Base-by-base conservation (phyloP, 768 basidiomycete species). In the Mycena haematopus region DNA sequence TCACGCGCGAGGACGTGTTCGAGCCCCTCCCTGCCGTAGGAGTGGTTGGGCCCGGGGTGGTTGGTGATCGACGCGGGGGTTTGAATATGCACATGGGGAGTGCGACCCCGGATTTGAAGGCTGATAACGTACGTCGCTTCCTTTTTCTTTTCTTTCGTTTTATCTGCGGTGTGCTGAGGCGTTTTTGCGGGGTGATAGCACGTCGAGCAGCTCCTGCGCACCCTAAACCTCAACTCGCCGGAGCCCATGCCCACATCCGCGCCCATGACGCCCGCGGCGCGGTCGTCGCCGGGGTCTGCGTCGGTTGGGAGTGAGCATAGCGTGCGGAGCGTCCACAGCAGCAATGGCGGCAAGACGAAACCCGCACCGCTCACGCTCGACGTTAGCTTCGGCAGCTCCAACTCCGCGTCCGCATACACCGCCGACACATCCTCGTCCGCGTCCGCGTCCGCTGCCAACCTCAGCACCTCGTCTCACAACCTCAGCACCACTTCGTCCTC, bases 221-320 rank as follows among this genome's bases (percentile, higher is more conserved):
- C 90, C 15, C 79, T 93, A 52, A 89, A 93, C 71, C 86, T 93
- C 68, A 88, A 87, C 70, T 93, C 92, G 31, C 92, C 92, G 15
- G 84, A 80, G 65, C 86, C 85, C 62, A 76, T 74, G 64, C 72
- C 75, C 50, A 70, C 76, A 46, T 17, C 15, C 40, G 15, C 40
- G 14, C 17, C 40, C 40, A 15, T 11, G 14, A 15, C 36, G 9
- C 19, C 17, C 17, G 81, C 82, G 14, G 73, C 78, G 65, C 80
- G 84, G 27, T 65, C 79, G 44, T 79, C 78, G 58, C 72, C 74
- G 58, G 68, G 73, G 52, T 71, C 85, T 42, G 73, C 79, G 2
- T 82, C 83, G 24, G 77, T 79, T 5, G 82, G 75, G 65, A 71
- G 62, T 57, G 61, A 21, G 21, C 40, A 42, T 42, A 45, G 40